These are phyloP conservation scores for Xylariaceae sp. DNA, from an alignment of 2,329 filamentous ascomycete genomes.

Conservation along the genomic window DNA sequence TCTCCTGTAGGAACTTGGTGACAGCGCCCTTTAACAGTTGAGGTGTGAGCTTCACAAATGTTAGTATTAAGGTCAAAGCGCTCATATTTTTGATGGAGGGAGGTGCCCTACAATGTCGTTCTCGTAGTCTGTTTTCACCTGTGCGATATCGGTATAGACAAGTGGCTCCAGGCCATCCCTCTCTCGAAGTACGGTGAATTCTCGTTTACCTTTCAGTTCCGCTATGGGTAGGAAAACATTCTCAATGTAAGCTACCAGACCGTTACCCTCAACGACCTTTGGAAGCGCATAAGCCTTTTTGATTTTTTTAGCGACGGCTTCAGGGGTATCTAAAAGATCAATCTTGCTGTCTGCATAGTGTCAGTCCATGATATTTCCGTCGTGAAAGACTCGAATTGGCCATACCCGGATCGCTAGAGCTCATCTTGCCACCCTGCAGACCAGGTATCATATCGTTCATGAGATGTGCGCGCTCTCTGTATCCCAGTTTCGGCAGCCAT, in stretches of 20 bases:
- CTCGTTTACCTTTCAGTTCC: slow-evolving; percentile 55
- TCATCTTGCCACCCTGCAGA: slow-evolving; percentile 80
- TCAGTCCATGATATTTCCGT: background rate
- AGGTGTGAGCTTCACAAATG: slow-evolving; percentile 61
- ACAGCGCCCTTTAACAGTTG: slow-evolving; percentile 86
- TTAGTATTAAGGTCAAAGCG: slow-evolving; percentile 12
- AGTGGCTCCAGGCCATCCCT: slow-evolving; percentile 67
- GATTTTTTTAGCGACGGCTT: slow-evolving; percentile 75
- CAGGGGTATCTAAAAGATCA: slow-evolving; percentile 78
- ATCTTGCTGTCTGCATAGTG: slow-evolving; percentile 69
- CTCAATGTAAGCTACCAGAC: slow-evolving; percentile 80
- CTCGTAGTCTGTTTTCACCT: slow-evolving; percentile 75
- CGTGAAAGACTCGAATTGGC: background rate
- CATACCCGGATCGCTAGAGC: slow-evolving; percentile 52
- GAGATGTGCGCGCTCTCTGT: slow-evolving; percentile 63
- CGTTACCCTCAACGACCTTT: slow-evolving; percentile 76
- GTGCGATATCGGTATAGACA: slow-evolving; percentile 70
- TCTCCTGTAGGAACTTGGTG: slow-evolving; percentile 64
- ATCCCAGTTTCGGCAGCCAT: slow-evolving; percentile 79
- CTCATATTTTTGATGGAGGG: background rate
- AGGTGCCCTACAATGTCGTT: slow-evolving; percentile 61
- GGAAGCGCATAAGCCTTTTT: slow-evolving; percentile 80
- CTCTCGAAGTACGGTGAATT: slow-evolving; percentile 65
- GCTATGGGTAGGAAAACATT: slow-evolving; percentile 78
- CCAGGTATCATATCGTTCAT: slow-evolving; percentile 91